Base-by-base conservation (phyloP, 164 flowering plant genomes). In the Euptelea pleiosperma region DNA sequence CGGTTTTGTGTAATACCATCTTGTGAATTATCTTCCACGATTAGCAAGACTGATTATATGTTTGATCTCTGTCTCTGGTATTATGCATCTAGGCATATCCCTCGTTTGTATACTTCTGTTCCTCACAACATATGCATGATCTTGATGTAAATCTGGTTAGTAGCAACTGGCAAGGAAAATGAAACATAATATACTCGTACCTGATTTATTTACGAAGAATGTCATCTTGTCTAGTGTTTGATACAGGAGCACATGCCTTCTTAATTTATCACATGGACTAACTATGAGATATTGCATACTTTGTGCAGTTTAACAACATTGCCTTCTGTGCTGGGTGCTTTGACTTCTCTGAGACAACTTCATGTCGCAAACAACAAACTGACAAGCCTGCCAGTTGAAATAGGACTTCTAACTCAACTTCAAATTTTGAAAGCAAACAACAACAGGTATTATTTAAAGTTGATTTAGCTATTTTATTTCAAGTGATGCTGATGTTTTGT, bases 271-370 rank as follows among this genome's bases (percentile, higher is more conserved):
- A 15, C 41, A 33, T 33, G 31, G 41, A 49, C 34, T 60, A 43
- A 59, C 26, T 44, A 30, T 56, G 36, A 1, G 43, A 30, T 29
- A 19, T 60, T 28, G 6, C 58, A 29, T 56, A 39, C 22, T 60
- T 57, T 61, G 4, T 72, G 75, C 81, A 92, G 98, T 25, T 75
- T 92, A 57, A 82, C 82, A 11, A 44, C 65, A 29, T 69, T 92
- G 70, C 98, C 96, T 58, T 52, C 90, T 66, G 69, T 70, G 52
- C 28, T 92, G 68, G 91, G 93, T 67, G 50, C 72, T 61, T 66
- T 92, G 68, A 75, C 79, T 62, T 75, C 82, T 60, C 50, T 92
- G 59, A 71, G 54, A 52, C 76, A 89, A 48, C 88, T 92, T 61
- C 52, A 77, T 54, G 57, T 87, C 42, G 62, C 77, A 50, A 70